A percentile compares a stretch with the other conserved stretches of the same genome.
Evolutionary conservation across 2,329 filamentous ascomycete genomes (phyloP).

Genomic region (Ophiostoma sp.): DNA sequence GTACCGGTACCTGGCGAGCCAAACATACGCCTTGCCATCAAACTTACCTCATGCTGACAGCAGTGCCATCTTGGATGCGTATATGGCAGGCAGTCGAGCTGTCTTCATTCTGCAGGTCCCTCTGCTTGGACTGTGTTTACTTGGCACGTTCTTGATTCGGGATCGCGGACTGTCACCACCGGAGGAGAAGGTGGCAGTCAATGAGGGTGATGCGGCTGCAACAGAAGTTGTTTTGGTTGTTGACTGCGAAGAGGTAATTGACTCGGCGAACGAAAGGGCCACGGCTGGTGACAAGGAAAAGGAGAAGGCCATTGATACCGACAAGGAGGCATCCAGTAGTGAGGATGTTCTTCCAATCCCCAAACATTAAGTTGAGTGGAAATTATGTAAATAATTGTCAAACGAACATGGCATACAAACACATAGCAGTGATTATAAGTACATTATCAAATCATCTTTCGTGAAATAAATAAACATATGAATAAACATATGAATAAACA

Average conservation of each 20-base stretch:
- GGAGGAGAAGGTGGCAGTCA: neutral
- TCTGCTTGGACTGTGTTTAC: constrained; percentile 51
- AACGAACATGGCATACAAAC: no score
- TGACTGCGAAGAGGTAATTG: no score
- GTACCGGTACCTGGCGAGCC: constrained; percentile 32
- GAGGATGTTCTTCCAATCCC: neutral
- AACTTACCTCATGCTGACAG: neutral
- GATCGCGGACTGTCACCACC: constrained; percentile 48
- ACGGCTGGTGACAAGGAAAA: neutral
- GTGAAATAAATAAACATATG: neutral
- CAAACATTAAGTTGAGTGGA: no score
- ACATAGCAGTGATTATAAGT: no score
- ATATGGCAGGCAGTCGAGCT: constrained; percentile 48
- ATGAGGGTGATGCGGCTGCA: neutral
- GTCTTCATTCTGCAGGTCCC: constrained; percentile 60
- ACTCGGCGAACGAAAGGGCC: no score
- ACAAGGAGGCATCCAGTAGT: neutral
- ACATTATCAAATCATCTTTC: no score
- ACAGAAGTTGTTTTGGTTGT: neutral
- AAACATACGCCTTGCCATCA: constrained; percentile 35
- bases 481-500: neutral
- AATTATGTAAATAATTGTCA: no score
- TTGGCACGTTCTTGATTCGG: constrained; percentile 53
- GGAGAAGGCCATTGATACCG: neutral
- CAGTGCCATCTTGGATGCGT: constrained; percentile 30